A percentile compares a stretch with the other conserved stretches of the same genome.
Evolutionary conservation across 225 moss, liverwort and hornwort species (phyloP).

Genomic region (Antitrichia curtipendula): DNA sequence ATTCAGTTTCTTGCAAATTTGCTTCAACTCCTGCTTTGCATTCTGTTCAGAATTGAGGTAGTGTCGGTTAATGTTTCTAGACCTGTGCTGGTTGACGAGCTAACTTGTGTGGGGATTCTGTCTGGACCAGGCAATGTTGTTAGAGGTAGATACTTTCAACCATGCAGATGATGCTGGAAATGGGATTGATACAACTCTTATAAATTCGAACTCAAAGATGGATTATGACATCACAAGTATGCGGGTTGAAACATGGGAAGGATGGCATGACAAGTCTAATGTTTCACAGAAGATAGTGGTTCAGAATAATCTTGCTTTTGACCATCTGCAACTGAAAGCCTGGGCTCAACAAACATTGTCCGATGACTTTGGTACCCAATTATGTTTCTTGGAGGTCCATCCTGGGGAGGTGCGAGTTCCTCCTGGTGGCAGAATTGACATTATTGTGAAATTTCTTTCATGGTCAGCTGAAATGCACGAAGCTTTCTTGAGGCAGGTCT

Average conservation of each 20-base stretch:
- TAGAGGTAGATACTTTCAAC: constrained; percentile 9
- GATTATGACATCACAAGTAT: constrained; percentile 14
- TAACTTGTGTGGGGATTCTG: not conserved
- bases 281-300: constrained; percentile 57
- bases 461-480: constrained; percentile 59
- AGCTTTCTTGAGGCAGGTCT: constrained; percentile 26
- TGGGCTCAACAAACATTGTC: constrained; percentile 29
- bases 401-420: constrained; percentile 52
- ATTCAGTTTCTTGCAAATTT: not conserved
- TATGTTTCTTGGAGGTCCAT: constrained; percentile 43
- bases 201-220: not conserved
- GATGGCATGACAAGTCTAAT: constrained; percentile 41
- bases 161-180: constrained; percentile 15
- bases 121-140: constrained; percentile 23
- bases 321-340: constrained; percentile 47
- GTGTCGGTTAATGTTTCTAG: not conserved
- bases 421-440: constrained; percentile 55
- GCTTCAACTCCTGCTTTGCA: not conserved
- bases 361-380: constrained; percentile 19
- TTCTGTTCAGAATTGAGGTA: not conserved
- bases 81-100: not conserved
- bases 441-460: constrained; percentile 44
- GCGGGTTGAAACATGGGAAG: constrained; percentile 44
- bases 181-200: not conserved
- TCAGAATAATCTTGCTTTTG: constrained; percentile 57